Percentiles rank a stretch among this genome's conserved stretches.
Conservation (phyloP, 768 basidiomycete genomes). For the Solioccasus polychromus region DNA sequence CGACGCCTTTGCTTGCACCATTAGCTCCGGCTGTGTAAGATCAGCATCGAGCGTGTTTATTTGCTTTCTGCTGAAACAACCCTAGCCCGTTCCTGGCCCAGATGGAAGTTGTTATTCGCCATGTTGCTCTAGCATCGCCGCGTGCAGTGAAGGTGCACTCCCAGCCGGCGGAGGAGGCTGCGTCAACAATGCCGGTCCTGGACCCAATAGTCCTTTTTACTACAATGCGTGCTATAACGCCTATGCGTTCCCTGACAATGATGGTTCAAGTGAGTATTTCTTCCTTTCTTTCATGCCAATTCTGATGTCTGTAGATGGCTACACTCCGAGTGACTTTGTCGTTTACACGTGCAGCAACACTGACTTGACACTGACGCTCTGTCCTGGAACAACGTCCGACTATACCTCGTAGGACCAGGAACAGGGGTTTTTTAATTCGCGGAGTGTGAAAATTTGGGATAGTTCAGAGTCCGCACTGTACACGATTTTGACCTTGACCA, state of each 20-base stretch:
- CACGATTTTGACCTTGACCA: not conserved
- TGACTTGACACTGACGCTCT: conserved; percentile 16
- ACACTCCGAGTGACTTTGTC: conserved; percentile 10
- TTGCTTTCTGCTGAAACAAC: not conserved
- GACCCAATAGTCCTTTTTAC: conserved; percentile 19
- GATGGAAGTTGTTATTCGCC: conserved; percentile 14
- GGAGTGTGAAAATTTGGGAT: conserved; percentile 10
- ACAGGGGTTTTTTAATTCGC: conserved; percentile 2
- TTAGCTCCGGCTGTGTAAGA: conserved; percentile 13
- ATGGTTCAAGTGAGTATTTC: conserved; percentile 5
- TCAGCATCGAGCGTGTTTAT: not conserved
- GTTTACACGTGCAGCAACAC: conserved; percentile 13
- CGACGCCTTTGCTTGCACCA: conserved; percentile 14
- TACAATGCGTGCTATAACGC: conserved; percentile 14
- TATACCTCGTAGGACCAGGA: not conserved
- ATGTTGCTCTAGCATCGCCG: conserved; percentile 11
- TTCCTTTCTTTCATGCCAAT: not conserved
- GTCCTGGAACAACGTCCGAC: conserved; percentile 11
- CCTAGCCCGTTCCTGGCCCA: conserved; percentile 16
- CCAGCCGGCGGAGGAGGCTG: conserved; percentile 12
- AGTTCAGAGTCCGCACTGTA: conserved; percentile 11
- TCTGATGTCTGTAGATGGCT: conserved; percentile 5
- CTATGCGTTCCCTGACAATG: conserved; percentile 18
- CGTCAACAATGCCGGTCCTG: conserved; percentile 14
- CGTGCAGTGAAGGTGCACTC: conserved; percentile 16